phyloP scores from a whole-genome alignment of 176 grass and related monocot genomes.

The Rhynchospora pubera region DNA sequence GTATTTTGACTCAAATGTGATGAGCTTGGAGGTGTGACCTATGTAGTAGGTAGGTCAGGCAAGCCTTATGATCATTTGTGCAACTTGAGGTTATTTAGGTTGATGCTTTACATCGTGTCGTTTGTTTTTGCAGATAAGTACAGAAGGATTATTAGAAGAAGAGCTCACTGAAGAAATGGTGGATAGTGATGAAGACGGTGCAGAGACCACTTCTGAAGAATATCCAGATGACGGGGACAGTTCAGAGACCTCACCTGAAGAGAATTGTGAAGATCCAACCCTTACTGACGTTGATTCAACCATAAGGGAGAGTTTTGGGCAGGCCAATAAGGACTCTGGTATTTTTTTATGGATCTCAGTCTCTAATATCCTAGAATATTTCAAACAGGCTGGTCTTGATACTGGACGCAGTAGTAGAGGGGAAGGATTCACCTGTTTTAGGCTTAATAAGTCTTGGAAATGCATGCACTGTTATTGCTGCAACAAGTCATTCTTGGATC shows the following conservation, averaged over 20 bases:
- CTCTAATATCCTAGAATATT: not conserved
- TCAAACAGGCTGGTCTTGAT: not conserved
- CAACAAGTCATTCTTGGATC: not conserved
- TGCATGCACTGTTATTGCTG: not conserved
- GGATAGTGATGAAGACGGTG: too few species aligned
- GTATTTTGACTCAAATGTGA: not conserved
- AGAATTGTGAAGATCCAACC: not conserved
- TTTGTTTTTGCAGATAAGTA: not conserved
- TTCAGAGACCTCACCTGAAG: not conserved
- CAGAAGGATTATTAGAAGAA: not conserved
- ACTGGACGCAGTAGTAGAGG: not conserved
- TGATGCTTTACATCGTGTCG: not conserved
- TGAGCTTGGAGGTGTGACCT: not conserved
- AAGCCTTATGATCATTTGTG: not conserved
- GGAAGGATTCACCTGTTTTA: not conserved
- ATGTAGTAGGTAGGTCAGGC: not conserved
- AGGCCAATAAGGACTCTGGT: not conserved
- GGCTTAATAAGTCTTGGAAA: not conserved
- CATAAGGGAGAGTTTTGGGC: not conserved
- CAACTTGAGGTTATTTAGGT: not conserved
- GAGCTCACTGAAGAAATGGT: too few species aligned
- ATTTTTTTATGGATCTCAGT: not conserved
- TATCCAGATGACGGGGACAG: not conserved
- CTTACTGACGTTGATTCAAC: not conserved
- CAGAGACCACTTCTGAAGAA: not conserved